Percentiles rank a stretch among this genome's conserved stretches.
These are phyloP conservation scores for Exophiala calicioides DNA, from an alignment of 2,329 filamentous ascomycete species.

Conservation along the genomic window DNA sequence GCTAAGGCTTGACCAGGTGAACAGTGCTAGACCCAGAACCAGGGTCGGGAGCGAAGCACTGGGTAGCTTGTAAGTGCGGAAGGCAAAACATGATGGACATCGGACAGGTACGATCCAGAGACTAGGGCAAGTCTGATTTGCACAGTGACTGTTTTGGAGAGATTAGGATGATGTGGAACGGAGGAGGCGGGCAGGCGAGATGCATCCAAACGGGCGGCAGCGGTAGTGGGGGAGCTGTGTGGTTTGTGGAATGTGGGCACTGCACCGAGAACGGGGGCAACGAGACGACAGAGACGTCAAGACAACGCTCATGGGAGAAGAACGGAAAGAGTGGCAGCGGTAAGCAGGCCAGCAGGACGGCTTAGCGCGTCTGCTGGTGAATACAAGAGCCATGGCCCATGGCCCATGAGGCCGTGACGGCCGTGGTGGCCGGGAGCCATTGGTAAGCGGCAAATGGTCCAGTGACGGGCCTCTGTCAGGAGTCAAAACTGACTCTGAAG, in stretches of 20 bases:
- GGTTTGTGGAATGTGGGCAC: constrained; percentile 19
- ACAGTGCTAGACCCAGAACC: constrained; percentile 9
- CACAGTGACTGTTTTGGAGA: neutral
- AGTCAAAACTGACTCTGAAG: no score
- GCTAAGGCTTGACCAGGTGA: constrained; percentile 11
- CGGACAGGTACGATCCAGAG: constrained; percentile 9
- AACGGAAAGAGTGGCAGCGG: neutral
- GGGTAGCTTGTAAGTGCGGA: constrained; percentile 8
- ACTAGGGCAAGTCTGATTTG: constrained; percentile 10
- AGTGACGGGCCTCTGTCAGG: no score
- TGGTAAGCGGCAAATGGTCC: no score
- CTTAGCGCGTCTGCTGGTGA: no score
- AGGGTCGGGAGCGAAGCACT: constrained; percentile 6
- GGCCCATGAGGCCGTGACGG: no score
- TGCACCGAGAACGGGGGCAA: constrained; percentile 4
- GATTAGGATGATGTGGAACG: constrained; percentile 20
- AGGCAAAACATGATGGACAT: constrained; percentile 14
- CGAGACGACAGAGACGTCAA: neutral
- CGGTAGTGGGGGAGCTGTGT: constrained; percentile 16
- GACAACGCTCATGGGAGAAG: constrained; percentile 1
- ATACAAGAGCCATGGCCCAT: no score
- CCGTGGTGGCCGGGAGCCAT: no score
- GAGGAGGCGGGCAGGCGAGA: constrained; percentile 25
- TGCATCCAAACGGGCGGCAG: constrained; percentile 20
- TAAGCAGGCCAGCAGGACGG: no score